Conservation (phyloP, 495 filamentous ascomycete species). For the Trichoderma erinaceum region DNA sequence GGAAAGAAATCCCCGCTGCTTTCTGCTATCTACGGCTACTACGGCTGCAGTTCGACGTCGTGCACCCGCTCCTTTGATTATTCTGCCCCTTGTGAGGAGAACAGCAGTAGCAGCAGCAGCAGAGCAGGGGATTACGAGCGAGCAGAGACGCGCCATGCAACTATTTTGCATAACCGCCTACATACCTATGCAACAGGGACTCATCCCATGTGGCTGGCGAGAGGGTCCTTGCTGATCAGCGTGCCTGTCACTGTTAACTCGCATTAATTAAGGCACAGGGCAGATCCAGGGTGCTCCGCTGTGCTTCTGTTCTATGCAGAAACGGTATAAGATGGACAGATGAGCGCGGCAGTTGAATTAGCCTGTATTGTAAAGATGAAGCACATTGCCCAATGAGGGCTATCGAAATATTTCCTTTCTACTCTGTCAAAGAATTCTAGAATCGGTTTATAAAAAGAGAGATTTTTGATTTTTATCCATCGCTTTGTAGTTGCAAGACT, state of each 20-base stretch:
- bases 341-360: background rate
- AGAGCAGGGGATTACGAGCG: background rate
- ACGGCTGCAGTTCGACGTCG: background rate
- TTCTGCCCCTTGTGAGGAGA: background rate
- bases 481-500: too few relatives aligned
- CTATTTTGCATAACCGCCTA: slow-evolving; percentile 4
- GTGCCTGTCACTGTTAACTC: slow-evolving; percentile 5
- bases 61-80: background rate
- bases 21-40: too few relatives aligned
- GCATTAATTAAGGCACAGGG: slow-evolving; percentile 13
- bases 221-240: background rate
- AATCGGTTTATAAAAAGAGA: too few relatives aligned
- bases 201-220: background rate
- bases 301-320: background rate
- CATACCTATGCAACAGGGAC: slow-evolving; percentile 1
- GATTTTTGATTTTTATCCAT: too few relatives aligned
- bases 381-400: background rate
- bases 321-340: slow-evolving; percentile 1
- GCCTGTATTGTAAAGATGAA: background rate
- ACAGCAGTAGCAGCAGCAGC: background rate
- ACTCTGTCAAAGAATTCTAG: background rate
- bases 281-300: background rate
- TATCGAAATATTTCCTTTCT: background rate
- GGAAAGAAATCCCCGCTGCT: background rate
- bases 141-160: background rate